Percentiles rank a stretch among this genome's conserved stretches.
Conservation (phyloP, 345 rosid species). For the Lumnitzera racemosa region DNA sequence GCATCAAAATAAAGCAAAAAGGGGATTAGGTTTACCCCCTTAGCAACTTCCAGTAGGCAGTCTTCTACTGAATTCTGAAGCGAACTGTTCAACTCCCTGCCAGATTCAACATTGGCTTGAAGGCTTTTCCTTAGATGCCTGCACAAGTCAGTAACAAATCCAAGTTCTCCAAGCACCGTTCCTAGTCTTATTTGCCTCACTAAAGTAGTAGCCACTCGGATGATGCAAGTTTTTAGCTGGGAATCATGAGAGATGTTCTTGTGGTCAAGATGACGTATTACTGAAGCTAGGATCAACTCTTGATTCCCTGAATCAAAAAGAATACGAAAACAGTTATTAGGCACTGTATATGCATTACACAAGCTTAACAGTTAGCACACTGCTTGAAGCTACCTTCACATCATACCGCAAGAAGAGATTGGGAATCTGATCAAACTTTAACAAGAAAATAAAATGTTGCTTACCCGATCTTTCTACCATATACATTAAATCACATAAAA, state of each 20-base stretch:
- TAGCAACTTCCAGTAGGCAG: slow-evolving; percentile 84
- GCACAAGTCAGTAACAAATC: slow-evolving; percentile 83
- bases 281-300: slow-evolving; percentile 65
- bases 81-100: slow-evolving; percentile 50
- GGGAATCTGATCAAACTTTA: not conserved
- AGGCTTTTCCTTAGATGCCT: slow-evolving; percentile 91
- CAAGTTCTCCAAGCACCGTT: slow-evolving; percentile 54
- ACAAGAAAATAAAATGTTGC: slow-evolving; percentile 2
- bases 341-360: too few species aligned
- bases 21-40: slow-evolving; percentile 46
- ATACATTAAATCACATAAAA: slow-evolving; percentile 72
- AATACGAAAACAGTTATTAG: not conserved
- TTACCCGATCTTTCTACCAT: slow-evolving; percentile 63
- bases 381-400: too few species aligned
- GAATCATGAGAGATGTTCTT: slow-evolving; percentile 79
- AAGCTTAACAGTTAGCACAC: too few species aligned
- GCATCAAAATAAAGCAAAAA: slow-evolving; percentile 3
- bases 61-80: slow-evolving; percentile 90
- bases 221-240: slow-evolving; percentile 53
- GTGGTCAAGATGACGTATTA: slow-evolving; percentile 84
- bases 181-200: slow-evolving; percentile 70
- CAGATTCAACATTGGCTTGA: slow-evolving; percentile 61
- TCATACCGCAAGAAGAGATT: too few species aligned
- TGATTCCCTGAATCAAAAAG: slow-evolving; percentile 46
- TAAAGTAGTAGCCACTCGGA: slow-evolving; percentile 71